Evolutionary conservation across 2,329 filamentous ascomycete species (phyloP), one percentile per base, ranked within the genome.

Genomic region (Podosphaera fusca): DNA sequence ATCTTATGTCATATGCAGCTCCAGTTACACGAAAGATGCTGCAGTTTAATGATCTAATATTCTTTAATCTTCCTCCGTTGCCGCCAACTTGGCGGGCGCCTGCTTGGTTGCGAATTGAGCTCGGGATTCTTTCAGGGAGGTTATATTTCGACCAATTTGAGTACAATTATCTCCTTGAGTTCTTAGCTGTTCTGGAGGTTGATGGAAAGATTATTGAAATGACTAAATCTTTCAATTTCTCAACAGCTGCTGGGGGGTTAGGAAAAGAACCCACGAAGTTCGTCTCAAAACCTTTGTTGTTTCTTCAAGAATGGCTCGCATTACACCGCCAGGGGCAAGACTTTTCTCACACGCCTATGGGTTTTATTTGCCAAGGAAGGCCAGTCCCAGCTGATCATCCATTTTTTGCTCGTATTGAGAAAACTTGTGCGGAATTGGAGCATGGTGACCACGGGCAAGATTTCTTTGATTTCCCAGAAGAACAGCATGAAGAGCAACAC

Each of bases 11-110:
- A 0, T 85, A 84, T 58, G 71, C 79, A 0, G 74, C 80, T 0
- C 78, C 81, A 0, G 71, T 80, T 0, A 82, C 80, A 0, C 71
- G 73, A 38, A 69, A 71, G 1, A 85, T 84, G 80, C 64, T 76
- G 0, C 68, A 72, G 2, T 82, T 84, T 67, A 77, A 80, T 61
- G 61, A 63, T 0, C 67, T 85, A 0, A 62, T 62, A 0, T 82
- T 74, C 63, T 77, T 76, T 61, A 67, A 72, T 0, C 67, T 79
- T 0, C 80, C 81, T 0, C 34, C 65, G 0, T 65, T 80, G 0
- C 70, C 74, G 0, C 1, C 46, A 0, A 54, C 59, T 0, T 74
- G 71, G 68, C 53, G 60, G 1, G 65, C 74, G 0, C 79, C 81
- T 0, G n/a, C 57, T 0, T 81, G 77, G 77, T 67, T 84, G 0